Evolutionary conservation across 169 alveolate species (phyloP).

Genomic region (Plasmodium yoelii): DNA sequence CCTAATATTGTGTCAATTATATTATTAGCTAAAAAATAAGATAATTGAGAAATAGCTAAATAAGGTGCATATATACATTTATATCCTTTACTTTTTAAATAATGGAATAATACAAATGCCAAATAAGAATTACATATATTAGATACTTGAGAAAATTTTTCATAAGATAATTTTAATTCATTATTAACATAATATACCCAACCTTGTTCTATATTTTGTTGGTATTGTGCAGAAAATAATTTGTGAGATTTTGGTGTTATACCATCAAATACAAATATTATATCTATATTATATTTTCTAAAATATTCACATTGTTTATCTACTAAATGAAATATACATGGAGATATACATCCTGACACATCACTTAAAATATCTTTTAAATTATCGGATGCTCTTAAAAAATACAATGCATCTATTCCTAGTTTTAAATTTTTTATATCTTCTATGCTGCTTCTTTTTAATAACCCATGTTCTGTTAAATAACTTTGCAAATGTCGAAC

Average conservation of each 20-base stretch:
- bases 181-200: constrained; percentile 61
- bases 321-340: constrained; percentile 57
- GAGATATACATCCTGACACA: constrained; percentile 74
- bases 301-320: constrained; percentile 72
- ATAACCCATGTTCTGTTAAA: constrained; percentile 79
- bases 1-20: constrained; percentile 79
- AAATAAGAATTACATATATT: constrained; percentile 77
- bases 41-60: constrained; percentile 82
- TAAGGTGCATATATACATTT: constrained; percentile 84
- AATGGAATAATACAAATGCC: constrained; percentile 77
- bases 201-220: constrained; percentile 47
- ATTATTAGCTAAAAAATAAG: constrained; percentile 78
- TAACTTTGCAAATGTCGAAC: constrained; percentile 82
- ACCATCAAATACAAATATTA: constrained; percentile 74
- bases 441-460: constrained; percentile 70
- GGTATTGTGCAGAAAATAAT: constrained; percentile 45
- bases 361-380: constrained; percentile 57
- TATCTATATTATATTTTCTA: constrained; percentile 26
- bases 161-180: constrained; percentile 28
- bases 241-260: constrained; percentile 63
- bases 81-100: constrained; percentile 78
- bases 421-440: constrained; percentile 37
- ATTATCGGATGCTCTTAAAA: constrained; percentile 56
- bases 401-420: constrained; percentile 76
- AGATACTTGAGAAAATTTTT: constrained; percentile 18